Conservation (phyloP, 2,329 filamentous ascomycete genomes). For the Diaporthe sp. region DNA sequence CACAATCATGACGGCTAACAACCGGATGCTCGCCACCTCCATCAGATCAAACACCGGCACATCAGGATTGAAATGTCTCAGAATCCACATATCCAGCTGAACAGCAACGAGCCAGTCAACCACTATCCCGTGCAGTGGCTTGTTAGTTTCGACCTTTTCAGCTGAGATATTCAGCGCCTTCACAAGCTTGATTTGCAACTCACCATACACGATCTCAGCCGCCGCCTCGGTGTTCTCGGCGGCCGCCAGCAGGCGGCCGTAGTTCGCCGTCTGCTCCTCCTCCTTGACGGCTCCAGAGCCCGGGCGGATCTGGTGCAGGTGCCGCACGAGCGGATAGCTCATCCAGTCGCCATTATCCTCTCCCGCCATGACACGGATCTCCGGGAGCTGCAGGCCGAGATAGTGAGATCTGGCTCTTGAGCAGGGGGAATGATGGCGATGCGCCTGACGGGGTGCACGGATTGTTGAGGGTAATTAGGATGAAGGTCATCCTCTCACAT, state of each 20-base stretch:
- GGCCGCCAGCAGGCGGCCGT: slow-evolving; percentile 39
- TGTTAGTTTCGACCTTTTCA: slow-evolving; percentile 39
- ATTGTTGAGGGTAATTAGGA: slow-evolving; percentile 42
- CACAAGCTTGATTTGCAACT: slow-evolving; percentile 43
- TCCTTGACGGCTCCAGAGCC: slow-evolving; percentile 1
- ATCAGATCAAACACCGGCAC: slow-evolving; percentile 50
- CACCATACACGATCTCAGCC: slow-evolving; percentile 42
- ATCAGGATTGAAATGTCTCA: slow-evolving; percentile 43
- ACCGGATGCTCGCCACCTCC: background rate
- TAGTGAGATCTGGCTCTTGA: slow-evolving; percentile 43
- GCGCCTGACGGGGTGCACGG: slow-evolving; percentile 53
- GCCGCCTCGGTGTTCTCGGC: slow-evolving; percentile 42
- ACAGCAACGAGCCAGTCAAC: slow-evolving; percentile 45
- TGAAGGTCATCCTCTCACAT: slow-evolving; percentile 36
- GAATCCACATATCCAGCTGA: slow-evolving; percentile 43
- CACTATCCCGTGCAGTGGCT: slow-evolving; percentile 42
- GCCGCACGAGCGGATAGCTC: slow-evolving; percentile 43
- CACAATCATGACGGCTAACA: background rate
- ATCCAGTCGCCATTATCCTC: slow-evolving; percentile 41
- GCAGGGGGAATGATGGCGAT: background rate
- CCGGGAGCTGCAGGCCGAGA: slow-evolving; percentile 43
- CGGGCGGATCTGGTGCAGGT: slow-evolving; percentile 38
- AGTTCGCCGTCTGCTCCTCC: slow-evolving; percentile 18
- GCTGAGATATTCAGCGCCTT: slow-evolving; percentile 42
- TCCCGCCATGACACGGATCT: slow-evolving; percentile 41